A percentile compares a stretch with the other conserved stretches of the same genome.
phyloP scores from a whole-genome alignment of 1,139 yeast genomes.

The Suhomyces kunorum region DNA sequence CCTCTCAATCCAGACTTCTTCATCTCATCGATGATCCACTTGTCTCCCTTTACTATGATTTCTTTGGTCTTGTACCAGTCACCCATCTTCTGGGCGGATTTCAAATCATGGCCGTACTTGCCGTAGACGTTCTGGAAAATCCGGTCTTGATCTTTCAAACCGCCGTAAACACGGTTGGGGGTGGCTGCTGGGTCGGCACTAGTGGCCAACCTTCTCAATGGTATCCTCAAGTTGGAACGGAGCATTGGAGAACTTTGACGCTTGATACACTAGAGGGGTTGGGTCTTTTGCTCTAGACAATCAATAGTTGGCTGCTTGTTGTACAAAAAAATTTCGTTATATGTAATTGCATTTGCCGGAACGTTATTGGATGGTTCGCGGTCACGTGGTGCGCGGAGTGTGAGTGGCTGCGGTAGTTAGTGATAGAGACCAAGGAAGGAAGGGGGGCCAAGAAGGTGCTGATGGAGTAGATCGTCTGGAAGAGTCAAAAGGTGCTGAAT shows the following conservation, averaged over 20 bases:
- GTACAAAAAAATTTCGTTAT: constrained; percentile 15
- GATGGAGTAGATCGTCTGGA: too few relatives aligned
- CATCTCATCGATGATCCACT: constrained; percentile 85
- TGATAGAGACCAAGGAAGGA: not conserved
- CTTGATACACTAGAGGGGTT: constrained; percentile 2
- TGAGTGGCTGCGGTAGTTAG: not conserved
- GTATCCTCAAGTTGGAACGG: constrained; percentile 20
- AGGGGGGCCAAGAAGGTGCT: too few relatives aligned
- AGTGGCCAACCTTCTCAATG: constrained; percentile 40
- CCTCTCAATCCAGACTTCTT: constrained; percentile 85
- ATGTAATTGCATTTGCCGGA: constrained; percentile 20
- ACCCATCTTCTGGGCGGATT: constrained; percentile 75
- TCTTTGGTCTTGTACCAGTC: constrained; percentile 93
- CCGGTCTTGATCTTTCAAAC: constrained; percentile 78
- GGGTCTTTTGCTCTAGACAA: constrained; percentile 4
- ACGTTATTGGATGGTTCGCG: constrained; percentile 19
- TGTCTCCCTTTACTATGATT: constrained; percentile 75
- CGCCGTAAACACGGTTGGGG: constrained; percentile 69
- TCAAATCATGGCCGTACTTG: constrained; percentile 71
- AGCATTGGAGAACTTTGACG: constrained; percentile 15
- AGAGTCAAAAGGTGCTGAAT: too few relatives aligned
- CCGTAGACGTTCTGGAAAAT: constrained; percentile 82
- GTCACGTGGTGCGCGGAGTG: constrained; percentile 7
- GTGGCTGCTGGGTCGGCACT: constrained; percentile 48
- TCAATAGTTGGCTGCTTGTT: constrained; percentile 7